These are phyloP conservation scores for Pseudoneurospora amorphoporcata DNA, from an alignment of 495 filamentous ascomycete genomes.

Conservation along the genomic window DNA sequence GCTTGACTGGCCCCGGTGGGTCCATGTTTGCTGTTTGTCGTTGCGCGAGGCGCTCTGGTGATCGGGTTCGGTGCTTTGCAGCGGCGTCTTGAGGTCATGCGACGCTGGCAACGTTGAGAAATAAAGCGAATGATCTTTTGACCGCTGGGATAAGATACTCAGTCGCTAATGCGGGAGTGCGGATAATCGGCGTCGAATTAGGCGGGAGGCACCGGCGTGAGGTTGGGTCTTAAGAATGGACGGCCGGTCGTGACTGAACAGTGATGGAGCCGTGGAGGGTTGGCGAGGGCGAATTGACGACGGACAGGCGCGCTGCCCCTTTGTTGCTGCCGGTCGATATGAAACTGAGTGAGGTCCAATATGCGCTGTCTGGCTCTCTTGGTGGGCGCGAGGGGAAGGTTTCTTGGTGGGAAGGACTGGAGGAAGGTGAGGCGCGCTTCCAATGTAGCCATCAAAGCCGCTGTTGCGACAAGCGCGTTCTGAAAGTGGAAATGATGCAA, in stretches of 20 bases:
- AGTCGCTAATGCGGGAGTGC: background rate
- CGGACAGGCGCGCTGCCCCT: background rate
- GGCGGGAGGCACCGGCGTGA: background rate
- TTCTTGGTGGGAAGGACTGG: background rate
- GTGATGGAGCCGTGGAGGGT: background rate
- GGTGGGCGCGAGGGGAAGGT: background rate
- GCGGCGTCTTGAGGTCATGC: background rate
- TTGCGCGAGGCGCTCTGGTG: background rate
- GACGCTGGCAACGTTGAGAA: background rate
- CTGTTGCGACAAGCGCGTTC: background rate
- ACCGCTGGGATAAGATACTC: background rate
- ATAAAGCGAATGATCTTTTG: background rate
- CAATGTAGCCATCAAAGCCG: background rate
- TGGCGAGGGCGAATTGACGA: background rate
- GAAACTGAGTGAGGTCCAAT: background rate
- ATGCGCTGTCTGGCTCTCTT: background rate
- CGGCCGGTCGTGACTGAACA: background rate
- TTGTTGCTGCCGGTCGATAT: background rate
- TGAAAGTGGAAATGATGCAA: slow-evolving; percentile 1
- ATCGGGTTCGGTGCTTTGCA: background rate
- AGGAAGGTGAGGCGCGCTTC: background rate
- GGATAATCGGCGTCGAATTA: background rate
- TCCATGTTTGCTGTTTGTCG: slow-evolving; percentile 3
- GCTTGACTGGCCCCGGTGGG: slow-evolving; percentile 9
- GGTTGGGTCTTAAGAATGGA: background rate